Percentiles rank a stretch among this genome's conserved stretches.
These are phyloP conservation scores for Chalciporus sp. DNA, from an alignment of 1,284 basidiomycete genomes.

Conservation along the genomic window DNA sequence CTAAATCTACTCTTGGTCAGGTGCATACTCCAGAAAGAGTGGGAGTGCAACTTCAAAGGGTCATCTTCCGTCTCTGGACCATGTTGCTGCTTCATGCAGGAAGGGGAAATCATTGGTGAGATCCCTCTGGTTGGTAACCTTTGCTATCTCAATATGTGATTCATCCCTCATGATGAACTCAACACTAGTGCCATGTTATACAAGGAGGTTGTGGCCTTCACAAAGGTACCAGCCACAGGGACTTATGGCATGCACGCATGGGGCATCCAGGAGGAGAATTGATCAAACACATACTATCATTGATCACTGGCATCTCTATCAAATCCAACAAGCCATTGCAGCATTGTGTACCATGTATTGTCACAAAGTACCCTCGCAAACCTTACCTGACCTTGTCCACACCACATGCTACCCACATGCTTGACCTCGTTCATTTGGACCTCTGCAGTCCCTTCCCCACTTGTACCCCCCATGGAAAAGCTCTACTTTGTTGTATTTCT, in stretches of 20 bases:
- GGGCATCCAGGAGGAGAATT: neutral
- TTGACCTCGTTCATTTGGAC: neutral
- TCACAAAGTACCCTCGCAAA: neutral
- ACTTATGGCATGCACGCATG: constrained; percentile 1
- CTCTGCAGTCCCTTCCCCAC: neutral
- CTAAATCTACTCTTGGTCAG: neutral
- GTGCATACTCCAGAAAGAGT: neutral
- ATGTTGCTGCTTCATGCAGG: neutral
- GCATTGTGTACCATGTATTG: neutral
- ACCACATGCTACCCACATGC: neutral
- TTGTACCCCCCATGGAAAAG: neutral
- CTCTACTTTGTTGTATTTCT: neutral
- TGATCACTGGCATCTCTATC: neutral
- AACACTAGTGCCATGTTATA: neutral
- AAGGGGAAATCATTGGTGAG: neutral
- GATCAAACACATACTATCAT: neutral
- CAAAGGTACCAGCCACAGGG: neutral
- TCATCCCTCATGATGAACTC: neutral
- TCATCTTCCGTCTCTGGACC: no score
- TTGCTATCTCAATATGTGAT: neutral
- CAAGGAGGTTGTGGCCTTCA: neutral
- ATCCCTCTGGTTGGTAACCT: neutral
- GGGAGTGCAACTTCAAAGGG: neutral
- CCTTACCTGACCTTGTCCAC: neutral
- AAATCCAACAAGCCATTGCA: neutral